These are phyloP conservation scores for Ceratocystis lukuohia DNA, from an alignment of 2,329 filamentous ascomycete species.

Conservation along the genomic window DNA sequence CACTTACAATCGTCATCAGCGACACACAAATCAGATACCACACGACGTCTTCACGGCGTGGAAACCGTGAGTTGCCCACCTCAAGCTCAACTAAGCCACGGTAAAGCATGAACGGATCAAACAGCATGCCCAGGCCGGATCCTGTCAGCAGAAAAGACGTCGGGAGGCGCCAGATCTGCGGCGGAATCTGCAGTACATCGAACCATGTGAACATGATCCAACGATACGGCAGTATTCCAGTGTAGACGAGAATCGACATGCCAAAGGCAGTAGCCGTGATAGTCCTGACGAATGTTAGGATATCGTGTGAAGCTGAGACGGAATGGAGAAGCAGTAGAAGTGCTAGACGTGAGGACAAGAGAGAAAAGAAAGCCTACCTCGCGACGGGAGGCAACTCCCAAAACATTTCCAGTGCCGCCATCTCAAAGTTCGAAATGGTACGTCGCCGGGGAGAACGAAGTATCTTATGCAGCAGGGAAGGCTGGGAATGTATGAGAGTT, in stretches of 20 bases:
- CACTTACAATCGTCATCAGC: conserved; percentile 63
- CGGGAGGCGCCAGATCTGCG: conserved; percentile 32
- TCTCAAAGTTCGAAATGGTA: conserved; percentile 19
- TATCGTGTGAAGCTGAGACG: conserved; percentile 21
- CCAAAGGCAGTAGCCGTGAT: conserved; percentile 48
- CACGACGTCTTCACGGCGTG: conserved; percentile 62
- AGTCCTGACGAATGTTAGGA: conserved; percentile 38
- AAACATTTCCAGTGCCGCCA: conserved; percentile 26
- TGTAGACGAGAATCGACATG: conserved; percentile 46
- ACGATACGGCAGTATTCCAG: conserved; percentile 37
- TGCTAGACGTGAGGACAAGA: background rate
- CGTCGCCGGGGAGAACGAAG: conserved; percentile 1
- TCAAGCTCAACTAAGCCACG: conserved; percentile 66
- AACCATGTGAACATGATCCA: conserved; percentile 41
- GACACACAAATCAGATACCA: conserved; percentile 67
- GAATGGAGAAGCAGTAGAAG: conserved; percentile 1
- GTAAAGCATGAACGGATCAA: conserved; percentile 66
- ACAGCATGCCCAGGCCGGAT: conserved; percentile 38
- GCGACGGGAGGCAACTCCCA: conserved; percentile 32
- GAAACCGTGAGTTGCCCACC: conserved; percentile 55
- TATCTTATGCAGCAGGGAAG: background rate
- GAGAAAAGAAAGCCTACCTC: conserved; percentile 27
- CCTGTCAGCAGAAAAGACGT: conserved; percentile 33
- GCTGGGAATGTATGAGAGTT: conserved; percentile 9
- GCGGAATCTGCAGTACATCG: conserved; percentile 38